Conservation (phyloP, 805 yeast species). For the Sugiyamaella valdiviana region DNA sequence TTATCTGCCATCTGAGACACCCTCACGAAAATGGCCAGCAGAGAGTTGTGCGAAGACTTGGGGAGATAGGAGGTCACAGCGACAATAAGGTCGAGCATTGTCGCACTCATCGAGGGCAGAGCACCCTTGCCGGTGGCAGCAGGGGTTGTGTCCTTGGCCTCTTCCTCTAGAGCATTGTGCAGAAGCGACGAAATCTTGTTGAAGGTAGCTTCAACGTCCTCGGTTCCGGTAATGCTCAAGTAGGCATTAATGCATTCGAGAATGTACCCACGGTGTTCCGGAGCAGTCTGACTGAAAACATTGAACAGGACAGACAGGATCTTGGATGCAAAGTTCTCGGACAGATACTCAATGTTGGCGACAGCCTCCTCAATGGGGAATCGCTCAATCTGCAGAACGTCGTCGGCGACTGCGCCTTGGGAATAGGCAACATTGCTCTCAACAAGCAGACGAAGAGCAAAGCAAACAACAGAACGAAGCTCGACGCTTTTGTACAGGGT, state of each 20-base stretch:
- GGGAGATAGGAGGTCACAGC: constrained; percentile 85
- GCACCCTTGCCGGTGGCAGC: constrained; percentile 25
- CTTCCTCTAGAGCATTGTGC: constrained; percentile 66
- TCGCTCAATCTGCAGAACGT: constrained; percentile 51
- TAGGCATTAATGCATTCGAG: constrained; percentile 82
- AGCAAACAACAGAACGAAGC: constrained; percentile 76
- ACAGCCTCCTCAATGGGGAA: constrained; percentile 53
- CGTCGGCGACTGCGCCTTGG: constrained; percentile 54
- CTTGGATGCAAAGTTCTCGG: constrained; percentile 53
- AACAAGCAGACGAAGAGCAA: constrained; percentile 68
- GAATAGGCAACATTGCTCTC: constrained; percentile 65
- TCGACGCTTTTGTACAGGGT: constrained; percentile 67
- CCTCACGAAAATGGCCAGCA: constrained; percentile 69
- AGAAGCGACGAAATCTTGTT: constrained; percentile 77
- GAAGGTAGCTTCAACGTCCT: constrained; percentile 69
- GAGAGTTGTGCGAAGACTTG: constrained; percentile 56
- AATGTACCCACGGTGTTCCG: constrained; percentile 77
- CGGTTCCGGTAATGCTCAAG: constrained; percentile 58
- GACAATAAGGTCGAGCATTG: constrained; percentile 87
- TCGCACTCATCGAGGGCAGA: constrained; percentile 56
- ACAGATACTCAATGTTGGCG: constrained; percentile 54
- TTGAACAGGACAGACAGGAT: constrained; percentile 83
- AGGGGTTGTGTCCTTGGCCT: constrained; percentile 32
- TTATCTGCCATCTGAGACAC: constrained; percentile 51
- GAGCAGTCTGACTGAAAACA: constrained; percentile 82